Base-by-base conservation (phyloP, 176 grass and related monocot genomes). In the Olyra latifolia region DNA sequence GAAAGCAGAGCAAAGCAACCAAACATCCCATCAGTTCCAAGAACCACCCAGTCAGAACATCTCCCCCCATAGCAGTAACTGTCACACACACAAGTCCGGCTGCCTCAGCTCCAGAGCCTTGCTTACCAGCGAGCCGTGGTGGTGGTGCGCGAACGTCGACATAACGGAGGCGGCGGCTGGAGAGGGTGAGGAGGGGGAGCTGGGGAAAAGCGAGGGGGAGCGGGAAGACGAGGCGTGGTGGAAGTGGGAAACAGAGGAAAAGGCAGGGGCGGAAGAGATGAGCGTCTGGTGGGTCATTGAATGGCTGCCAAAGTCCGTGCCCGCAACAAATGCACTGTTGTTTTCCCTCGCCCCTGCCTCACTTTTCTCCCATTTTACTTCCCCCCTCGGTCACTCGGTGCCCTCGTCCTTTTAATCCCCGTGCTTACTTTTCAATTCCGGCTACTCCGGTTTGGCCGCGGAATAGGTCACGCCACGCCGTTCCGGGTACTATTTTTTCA, bases 241-340 rank as follows among this genome's bases (percentile, higher is more conserved):
- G 74, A n/a, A 84, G 28, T 76, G 42, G 62, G 82, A 79, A 45
- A 85, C 69, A 53, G 87, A 80, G 81, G 65, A 82, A 74, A 90
- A 79, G 69, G 80, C 24, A 46, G 63, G 84, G 83, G 84, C 42
- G 57, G 86, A 88, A 69, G 89, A 39, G 90, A 95, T 82, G 90
- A 86, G 95, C 81, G 85, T 74, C 81, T 74, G 92, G 83, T 91
- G 88, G 88, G 83, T 77, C 88, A 95, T 93, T 94, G 88, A 94
- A 93, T 98, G 80, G 95, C 95, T 94, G 82, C 91, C 84, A 72
- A 89, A 83, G 77, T 87, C 84, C 87, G 89, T 98, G 95, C 45
- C 44, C 83, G 83, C 89, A 92, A 81, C 95, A 89, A 91, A 91
- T 94, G 91, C 87, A 85, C 80, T 84, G 72, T 90, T 49, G 46